Percentiles rank a stretch among this genome's conserved stretches.
Conservation (phyloP, 2,329 filamentous ascomycete species). For the Rhexocercosporidium sp. region DNA sequence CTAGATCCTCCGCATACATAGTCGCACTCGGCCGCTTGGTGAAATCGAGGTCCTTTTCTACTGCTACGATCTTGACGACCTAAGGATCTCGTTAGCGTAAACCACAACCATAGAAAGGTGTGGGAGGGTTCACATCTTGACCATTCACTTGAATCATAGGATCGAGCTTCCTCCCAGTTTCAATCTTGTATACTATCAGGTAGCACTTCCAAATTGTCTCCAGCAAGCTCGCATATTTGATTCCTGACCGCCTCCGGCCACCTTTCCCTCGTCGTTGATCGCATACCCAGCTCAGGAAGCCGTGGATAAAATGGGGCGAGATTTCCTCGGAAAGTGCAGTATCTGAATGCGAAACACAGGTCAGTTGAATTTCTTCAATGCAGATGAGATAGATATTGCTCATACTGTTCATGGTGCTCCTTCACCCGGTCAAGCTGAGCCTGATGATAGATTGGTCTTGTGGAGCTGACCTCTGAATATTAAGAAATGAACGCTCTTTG, state of each 20-base stretch:
- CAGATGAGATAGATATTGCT: not conserved
- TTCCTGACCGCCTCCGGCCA: not conserved
- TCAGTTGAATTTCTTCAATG: too few species aligned
- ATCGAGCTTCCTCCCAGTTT: not conserved
- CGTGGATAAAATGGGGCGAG: not conserved
- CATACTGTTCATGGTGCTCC: not conserved
- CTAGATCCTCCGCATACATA: not conserved
- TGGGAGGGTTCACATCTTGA: not conserved
- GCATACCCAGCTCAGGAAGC: not conserved
- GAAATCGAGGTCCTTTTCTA: not conserved
- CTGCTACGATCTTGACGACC: not conserved
- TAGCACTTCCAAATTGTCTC: not conserved
- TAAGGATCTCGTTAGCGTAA: not conserved
- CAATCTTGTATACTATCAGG: not conserved
- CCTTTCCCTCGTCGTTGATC: not conserved
- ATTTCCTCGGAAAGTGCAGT: not conserved
- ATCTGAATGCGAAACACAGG: not conserved
- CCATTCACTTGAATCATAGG: not conserved
- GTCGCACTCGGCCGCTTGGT: not conserved
- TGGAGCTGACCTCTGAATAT: too few species aligned
- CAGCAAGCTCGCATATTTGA: not conserved
- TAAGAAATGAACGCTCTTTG: too few species aligned
- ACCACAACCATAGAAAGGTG: not conserved
- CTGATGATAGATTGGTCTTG: too few species aligned
- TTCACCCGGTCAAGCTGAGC: not conserved